A percentile compares a stretch with the other conserved stretches of the same genome.
phyloP scores from a whole-genome alignment of 2,329 filamentous ascomycete species.

The Alternaria novae-zelandiae region DNA sequence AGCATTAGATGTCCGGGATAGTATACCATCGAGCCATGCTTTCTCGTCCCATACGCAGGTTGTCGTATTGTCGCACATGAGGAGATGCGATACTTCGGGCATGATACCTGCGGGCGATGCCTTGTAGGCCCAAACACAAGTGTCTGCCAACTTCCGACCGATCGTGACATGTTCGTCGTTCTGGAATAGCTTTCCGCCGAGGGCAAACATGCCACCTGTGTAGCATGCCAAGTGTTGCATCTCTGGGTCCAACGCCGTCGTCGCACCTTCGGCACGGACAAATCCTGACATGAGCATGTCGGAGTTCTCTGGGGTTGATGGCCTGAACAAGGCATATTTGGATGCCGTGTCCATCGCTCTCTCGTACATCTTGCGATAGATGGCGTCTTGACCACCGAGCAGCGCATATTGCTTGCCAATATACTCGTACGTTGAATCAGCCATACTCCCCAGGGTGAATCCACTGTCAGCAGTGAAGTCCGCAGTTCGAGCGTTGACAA shows the following conservation, averaged over 20 bases:
- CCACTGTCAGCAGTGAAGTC: conserved; percentile 51
- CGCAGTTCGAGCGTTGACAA: conserved; percentile 49
- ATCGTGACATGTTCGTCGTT: conserved; percentile 62
- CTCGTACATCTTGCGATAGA: conserved; percentile 65
- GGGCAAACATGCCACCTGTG: conserved; percentile 66
- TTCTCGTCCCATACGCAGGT: conserved; percentile 62
- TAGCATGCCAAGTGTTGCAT: conserved; percentile 66
- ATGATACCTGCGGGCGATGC: conserved; percentile 64
- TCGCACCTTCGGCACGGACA: conserved; percentile 44
- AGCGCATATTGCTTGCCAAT: conserved; percentile 47
- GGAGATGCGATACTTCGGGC: conserved; percentile 64
- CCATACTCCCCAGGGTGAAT: conserved; percentile 47
- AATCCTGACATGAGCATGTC: conserved; percentile 57
- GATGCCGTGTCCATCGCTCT: conserved; percentile 52
- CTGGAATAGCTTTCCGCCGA: conserved; percentile 64
- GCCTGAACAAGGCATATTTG: conserved; percentile 56
- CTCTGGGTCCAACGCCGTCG: conserved; percentile 54
- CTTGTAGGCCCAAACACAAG: conserved; percentile 69
- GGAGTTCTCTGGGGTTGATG: conserved; percentile 54
- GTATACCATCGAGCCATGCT: conserved; percentile 54
- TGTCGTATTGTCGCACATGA: conserved; percentile 54
- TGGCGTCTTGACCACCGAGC: conserved; percentile 53
- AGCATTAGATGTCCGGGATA: conserved; percentile 25
- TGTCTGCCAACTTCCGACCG: conserved; percentile 64
- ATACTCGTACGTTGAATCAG: conserved; percentile 50